Base-by-base conservation (phyloP, 495 filamentous ascomycete genomes). In the Geopyxis carbonaria region DNA sequence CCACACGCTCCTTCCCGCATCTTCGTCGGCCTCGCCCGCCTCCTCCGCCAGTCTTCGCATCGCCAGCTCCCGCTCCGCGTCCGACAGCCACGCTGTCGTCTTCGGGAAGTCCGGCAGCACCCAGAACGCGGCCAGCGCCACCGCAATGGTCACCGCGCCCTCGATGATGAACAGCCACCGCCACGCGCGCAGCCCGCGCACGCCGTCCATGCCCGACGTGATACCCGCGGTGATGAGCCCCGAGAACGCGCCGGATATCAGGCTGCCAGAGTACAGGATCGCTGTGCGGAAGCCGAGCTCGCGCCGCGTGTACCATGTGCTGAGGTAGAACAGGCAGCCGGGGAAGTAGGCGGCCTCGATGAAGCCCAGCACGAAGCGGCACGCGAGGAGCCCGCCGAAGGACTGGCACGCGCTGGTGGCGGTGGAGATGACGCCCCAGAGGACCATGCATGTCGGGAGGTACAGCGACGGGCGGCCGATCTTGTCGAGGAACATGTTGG, bases 161-260 rank as follows among this genome's bases (percentile, higher is more conserved):
- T 80, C 77, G 21, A 80, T 61, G 29, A 83, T 77, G 55, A 81
- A 83, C 8, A 83, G 56, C 78, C 78, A 83, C 22, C 76, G 59
- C 78, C 78, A 82, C 8, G 63, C 76, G 10, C 67, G 65, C 2
- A 80, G 51, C 0, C 72, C 75, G 11, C 57, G 55, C 0, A 59
- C 63, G 11, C 63, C 61, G 40, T 78, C 76, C 74, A 83, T 75
- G 32, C 37, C 20, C 18, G 30, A 25, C n/a, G 42, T 56, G 27
- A 50, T 48, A 28, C 40, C 41, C 15, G 57, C 58, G 10, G 51
- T 54, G 1, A 79, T 67, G 16, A 79, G 57, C 0, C 76, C 76
- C 0, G 75, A 74, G 49, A 81, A 80, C 0, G 79, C 61, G 2
- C 77, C 73, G 37, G 66, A 63, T 38, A 43, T 72, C 57, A 55